Evolutionary conservation across 2,329 filamentous ascomycete species (phyloP).

Genomic region (Metarhizium humberi): DNA sequence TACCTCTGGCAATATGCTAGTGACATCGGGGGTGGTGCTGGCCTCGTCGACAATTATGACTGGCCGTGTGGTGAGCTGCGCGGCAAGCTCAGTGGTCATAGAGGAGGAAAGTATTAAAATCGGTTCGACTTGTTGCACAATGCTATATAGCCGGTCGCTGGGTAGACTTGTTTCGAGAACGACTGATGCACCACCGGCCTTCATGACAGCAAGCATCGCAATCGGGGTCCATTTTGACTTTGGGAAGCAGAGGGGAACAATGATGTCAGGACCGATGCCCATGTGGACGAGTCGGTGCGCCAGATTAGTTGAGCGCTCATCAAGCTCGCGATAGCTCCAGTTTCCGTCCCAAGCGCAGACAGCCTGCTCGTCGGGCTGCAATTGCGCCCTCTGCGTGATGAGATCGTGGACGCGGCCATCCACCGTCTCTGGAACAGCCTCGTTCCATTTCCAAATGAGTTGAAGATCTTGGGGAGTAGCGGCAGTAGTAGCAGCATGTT

Average conservation of each 20-base stretch:
- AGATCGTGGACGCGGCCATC: slow-evolving; percentile 13
- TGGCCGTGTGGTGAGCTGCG: slow-evolving; percentile 9
- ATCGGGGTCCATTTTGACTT: slow-evolving; percentile 23
- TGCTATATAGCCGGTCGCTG: slow-evolving; percentile 6
- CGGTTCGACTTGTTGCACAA: slow-evolving; percentile 10
- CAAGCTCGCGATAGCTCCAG: slow-evolving; percentile 13
- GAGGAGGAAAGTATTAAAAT: slow-evolving; percentile 11
- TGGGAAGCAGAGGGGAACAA: slow-evolving; percentile 23
- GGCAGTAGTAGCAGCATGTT: background rate
- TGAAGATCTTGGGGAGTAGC: slow-evolving; percentile 1
- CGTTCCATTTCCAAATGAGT: slow-evolving; percentile 12
- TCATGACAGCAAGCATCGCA: slow-evolving; percentile 21
- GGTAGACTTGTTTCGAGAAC: slow-evolving; percentile 9
- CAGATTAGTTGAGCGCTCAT: slow-evolving; percentile 5
- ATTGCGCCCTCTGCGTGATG: slow-evolving; percentile 6
- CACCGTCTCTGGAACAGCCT: slow-evolving; percentile 2
- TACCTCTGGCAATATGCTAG: slow-evolving; percentile 4
- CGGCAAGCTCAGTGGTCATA: slow-evolving; percentile 3
- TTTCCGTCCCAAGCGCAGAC: slow-evolving; percentile 17
- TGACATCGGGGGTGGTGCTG: slow-evolving; percentile 6
- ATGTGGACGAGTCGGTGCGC: slow-evolving; percentile 5
- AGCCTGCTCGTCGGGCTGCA: slow-evolving; percentile 9
- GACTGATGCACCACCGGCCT: slow-evolving; percentile 16
- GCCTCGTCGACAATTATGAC: background rate
- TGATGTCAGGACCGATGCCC: slow-evolving; percentile 12